Evolutionary conservation across 441 rosid genomes (phyloP), one percentile per base, ranked within the genome.

Genomic region (Pelargonium myrrhifolium): DNA sequence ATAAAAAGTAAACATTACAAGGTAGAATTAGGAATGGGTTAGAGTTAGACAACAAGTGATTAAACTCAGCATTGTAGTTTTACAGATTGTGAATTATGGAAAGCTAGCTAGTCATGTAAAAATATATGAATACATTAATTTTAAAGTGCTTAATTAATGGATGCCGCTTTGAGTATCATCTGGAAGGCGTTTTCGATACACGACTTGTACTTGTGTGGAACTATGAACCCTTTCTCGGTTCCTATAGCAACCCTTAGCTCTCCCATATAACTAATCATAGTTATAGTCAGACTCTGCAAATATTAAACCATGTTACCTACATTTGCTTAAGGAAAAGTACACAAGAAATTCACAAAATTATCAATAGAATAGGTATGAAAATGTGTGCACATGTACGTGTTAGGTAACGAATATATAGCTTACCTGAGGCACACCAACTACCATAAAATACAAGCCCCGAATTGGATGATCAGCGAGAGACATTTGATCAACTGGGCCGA

Each of bases 191-290:
- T 68, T 21, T 80, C 74, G 15, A 83, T 64, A 70, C 67, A 74
- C 14, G 78, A 55, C 9, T 64, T 72, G 59, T 81, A 74, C 81
- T 78, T 78, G 5, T 71, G 51, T 17, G 77, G 12, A 67, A 81
- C 81, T 10, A 85, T 68, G 72, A 78, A 81, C 6, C 64, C 82
- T 53, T 77, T 85, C 63, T 85, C 85, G 18, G 77, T 53, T 53
- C 81, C 82, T 11, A 85, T 45, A 0, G 84, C 86, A 61, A 85
- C 39, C 37, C 70, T 81, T 14, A 83, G 71, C 31, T 77, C 64
- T 73, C 87, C 87, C 66, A 39, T 76, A 49, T 85, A 85, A 53
- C 86, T 85, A 22, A 85, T 40, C 65, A 83, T 53, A 20, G 83
- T 71, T 55, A 79, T 60, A 0, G 77, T 76, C 9, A 83, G 74